Conservation (phyloP, 306 rosid species). For the Morella rubra region DNA sequence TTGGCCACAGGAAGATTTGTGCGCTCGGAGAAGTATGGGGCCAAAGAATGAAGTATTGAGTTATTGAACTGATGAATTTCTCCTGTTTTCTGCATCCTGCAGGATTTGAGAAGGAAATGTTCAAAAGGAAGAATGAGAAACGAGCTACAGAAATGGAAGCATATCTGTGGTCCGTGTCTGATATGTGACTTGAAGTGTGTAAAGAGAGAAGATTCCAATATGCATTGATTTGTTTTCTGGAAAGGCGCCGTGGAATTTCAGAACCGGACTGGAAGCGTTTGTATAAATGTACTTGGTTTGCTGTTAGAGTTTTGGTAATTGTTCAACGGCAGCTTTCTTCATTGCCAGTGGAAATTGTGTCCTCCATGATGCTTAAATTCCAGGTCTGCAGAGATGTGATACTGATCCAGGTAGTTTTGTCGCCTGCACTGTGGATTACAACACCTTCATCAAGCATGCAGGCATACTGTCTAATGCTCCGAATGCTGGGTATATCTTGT, state of each 20-base stretch:
- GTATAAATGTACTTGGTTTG: neutral
- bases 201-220: neutral
- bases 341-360: neutral
- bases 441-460: neutral
- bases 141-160: conserved; percentile 82
- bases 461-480: too few species aligned
- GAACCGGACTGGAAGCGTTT: neutral
- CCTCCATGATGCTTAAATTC: neutral
- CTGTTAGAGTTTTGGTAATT: neutral
- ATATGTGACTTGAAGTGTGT: conserved; percentile 55
- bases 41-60: too few species aligned
- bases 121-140: conserved; percentile 72
- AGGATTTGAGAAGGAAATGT: conserved; percentile 52
- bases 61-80: too few species aligned
- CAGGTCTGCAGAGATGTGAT: neutral
- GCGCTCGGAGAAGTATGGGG: too few species aligned
- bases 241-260: neutral
- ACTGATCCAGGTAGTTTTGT: neutral
- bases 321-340: neutral
- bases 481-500: too few species aligned
- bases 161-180: conserved; percentile 88
- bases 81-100: neutral
- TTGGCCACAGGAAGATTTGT: too few species aligned
- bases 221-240: neutral
- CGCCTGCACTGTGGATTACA: neutral